Base-by-base conservation (phyloP, 2,329 filamentous ascomycete species). In the Thielaviopsis populi region DNA sequence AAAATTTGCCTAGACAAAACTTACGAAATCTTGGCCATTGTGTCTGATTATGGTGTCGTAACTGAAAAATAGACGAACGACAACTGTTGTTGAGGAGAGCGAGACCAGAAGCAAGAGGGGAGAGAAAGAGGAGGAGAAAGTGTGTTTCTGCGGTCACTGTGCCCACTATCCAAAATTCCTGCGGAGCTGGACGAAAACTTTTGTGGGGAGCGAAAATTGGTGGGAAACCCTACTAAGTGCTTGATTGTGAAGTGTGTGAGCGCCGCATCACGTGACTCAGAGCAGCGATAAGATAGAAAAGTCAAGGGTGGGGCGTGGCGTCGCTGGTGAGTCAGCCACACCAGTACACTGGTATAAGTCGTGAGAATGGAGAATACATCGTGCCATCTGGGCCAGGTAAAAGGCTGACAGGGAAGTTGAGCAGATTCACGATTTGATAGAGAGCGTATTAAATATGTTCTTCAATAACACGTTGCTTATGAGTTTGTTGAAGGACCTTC, bases 21-120 rank as follows among this genome's bases (percentile, higher is more conserved):
- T 78, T 79, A 84, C 81, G 80, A 83, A 70, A 79, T 72, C 77
- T 84, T 84, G 76, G 81, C 81, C 81, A 84, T 84, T 81, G 75
- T 78, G 74, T 77, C 75, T 75, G 76, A 74, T 74, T 75, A 71
- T 73, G 65, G 60, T 65, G 67, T 67, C 63, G 63, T 65, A 61
- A 63, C 63, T 59, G 63, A 63, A 66, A 66, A 61, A 65, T 50
- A 65, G 61, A 63, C 56, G 24, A 65, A 65, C 64, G 61, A 63
- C 61, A 65, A 33, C 64, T 61, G 60, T 65, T 63, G 61, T 63
- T 65, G 61, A 59, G 50, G 41, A 60, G 60, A 63, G 43, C 64
- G 53, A 65, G 40, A 63, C 61, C 43, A 15, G 22, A 62, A 59
- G 22, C 40, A 43, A 24, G 30, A 50, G 43, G 43, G 46, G 48